These are phyloP conservation scores for Mycena citricolor DNA, from an alignment of 1,284 basidiomycete species.

Conservation along the genomic window DNA sequence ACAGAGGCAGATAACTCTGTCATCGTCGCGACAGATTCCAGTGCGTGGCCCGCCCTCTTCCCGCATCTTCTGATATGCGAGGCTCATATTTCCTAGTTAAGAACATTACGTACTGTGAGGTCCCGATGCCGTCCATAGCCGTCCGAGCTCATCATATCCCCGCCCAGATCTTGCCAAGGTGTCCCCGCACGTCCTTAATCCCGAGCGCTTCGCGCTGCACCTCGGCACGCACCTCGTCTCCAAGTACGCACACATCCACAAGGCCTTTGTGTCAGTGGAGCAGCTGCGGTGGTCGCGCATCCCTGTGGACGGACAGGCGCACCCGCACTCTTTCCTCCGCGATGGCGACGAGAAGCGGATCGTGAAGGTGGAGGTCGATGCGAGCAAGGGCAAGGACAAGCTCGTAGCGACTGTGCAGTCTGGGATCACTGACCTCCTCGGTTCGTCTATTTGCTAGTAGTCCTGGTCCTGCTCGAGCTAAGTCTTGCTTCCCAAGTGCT, in stretches of 20 bases:
- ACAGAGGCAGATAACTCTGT: conserved; percentile 83
- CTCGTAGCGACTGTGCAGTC: conserved; percentile 62
- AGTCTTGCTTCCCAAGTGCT: conserved; percentile 69
- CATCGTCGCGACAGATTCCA: conserved; percentile 86
- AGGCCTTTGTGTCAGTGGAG: conserved; percentile 76
- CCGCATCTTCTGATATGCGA: background rate
- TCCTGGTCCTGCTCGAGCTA: no score
- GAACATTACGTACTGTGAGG: conserved; percentile 87
- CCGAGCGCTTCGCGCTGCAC: conserved; percentile 87
- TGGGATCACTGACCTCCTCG: conserved; percentile 78
- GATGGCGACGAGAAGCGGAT: conserved; percentile 90
- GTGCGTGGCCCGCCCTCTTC: conserved; percentile 47
- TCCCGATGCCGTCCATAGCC: no score
- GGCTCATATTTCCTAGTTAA: conserved; percentile 60
- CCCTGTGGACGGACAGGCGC: conserved; percentile 49
- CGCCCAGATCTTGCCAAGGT: conserved; percentile 87
- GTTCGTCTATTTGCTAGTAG: conserved; percentile 41
- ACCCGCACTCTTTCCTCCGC: conserved; percentile 82
- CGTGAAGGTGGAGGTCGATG: conserved; percentile 71
- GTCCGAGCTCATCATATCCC: no score
- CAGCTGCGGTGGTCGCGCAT: conserved; percentile 89
- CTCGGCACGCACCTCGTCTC: conserved; percentile 83
- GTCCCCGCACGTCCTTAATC: conserved; percentile 79
- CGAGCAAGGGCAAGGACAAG: conserved; percentile 54
- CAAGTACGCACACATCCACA: conserved; percentile 79